Percentiles rank a stretch among this genome's conserved stretches.
Evolutionary conservation across 805 yeast species (phyloP).

Genomic region (Nakazawaea ishiwadae): DNA sequence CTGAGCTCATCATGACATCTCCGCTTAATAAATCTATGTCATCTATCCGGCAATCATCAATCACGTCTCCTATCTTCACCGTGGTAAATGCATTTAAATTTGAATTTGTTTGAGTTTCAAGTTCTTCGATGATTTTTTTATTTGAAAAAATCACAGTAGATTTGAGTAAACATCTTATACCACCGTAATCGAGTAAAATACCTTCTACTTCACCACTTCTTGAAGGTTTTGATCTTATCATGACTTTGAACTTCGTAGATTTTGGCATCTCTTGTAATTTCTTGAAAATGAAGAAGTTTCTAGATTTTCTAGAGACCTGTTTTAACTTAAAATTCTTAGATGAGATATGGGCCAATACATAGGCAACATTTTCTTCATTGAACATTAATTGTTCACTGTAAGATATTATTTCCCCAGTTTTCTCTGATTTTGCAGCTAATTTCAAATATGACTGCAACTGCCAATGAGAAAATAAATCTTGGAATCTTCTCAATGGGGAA

Average conservation of each 20-base stretch:
- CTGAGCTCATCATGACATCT: slow-evolving; percentile 27
- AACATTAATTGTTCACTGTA: slow-evolving; percentile 22
- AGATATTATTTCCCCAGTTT: slow-evolving; percentile 12
- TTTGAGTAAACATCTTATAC: slow-evolving; percentile 21
- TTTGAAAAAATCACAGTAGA: slow-evolving; percentile 15
- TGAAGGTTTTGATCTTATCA: slow-evolving; percentile 37
- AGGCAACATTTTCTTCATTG: slow-evolving; percentile 27
- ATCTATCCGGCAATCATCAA: slow-evolving; percentile 33
- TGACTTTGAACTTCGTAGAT: slow-evolving; percentile 23
- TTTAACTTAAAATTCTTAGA: slow-evolving; percentile 36
- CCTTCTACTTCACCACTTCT: slow-evolving; percentile 30
- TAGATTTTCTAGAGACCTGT: slow-evolving; percentile 23
- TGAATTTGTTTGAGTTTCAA: slow-evolving; percentile 21
- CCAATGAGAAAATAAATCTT: slow-evolving; percentile 79
- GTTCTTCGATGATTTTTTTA: slow-evolving; percentile 8
- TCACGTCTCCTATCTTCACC: slow-evolving; percentile 39
- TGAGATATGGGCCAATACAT: slow-evolving; percentile 38
- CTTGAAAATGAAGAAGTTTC: slow-evolving; percentile 32
- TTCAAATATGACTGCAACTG: slow-evolving; percentile 49
- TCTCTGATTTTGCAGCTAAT: background rate
- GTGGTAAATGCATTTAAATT: slow-evolving; percentile 17
- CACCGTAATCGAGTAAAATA: slow-evolving; percentile 25
- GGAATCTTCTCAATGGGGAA: slow-evolving; percentile 82
- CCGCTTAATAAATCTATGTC: slow-evolving; percentile 42
- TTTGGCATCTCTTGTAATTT: slow-evolving; percentile 19